These are phyloP conservation scores for Dinochytrium kinnereticum DNA, from an alignment of 371 early-diverging fungal genomes.

Conservation along the genomic window DNA sequence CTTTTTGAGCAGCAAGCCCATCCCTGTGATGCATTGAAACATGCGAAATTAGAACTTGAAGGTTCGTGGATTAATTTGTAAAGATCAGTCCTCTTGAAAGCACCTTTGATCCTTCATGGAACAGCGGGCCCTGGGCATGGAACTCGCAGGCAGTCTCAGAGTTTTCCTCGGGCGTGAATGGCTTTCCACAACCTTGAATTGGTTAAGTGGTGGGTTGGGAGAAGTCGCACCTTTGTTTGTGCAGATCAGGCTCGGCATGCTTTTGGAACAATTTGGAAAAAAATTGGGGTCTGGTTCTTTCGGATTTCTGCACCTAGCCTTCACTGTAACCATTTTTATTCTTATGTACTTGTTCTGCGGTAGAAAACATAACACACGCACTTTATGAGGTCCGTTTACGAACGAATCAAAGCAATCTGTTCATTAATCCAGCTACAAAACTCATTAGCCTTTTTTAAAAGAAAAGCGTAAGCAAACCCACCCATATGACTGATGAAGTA, in stretches of 20 bases:
- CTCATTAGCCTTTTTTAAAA: background rate
- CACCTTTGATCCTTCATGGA: conserved; percentile 80
- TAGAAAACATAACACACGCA: too few species aligned
- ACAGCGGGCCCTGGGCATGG: conserved; percentile 81
- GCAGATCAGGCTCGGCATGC: background rate
- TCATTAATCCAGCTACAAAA: background rate
- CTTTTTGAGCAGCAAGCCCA: conserved; percentile 95
- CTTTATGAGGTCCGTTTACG: background rate
- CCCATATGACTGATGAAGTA: background rate
- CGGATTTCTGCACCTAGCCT: too few species aligned
- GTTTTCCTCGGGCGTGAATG: conserved; percentile 73
- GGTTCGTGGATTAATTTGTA: background rate
- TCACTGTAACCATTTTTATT: too few species aligned
- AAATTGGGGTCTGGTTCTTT: background rate
- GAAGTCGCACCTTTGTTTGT: conserved; percentile 2
- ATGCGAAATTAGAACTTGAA: conserved; percentile 7
- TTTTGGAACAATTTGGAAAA: background rate
- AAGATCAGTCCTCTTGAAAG: background rate
- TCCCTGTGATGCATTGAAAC: conserved; percentile 59
- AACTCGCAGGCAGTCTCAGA: conserved; percentile 61
- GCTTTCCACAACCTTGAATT: conserved; percentile 90
- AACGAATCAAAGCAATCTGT: too few species aligned
- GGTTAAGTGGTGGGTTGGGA: conserved; percentile 46
- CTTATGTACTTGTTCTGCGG: too few species aligned
- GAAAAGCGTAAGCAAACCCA: too few species aligned